Base-by-base conservation (phyloP, 768 basidiomycete genomes). In the Hygrocybe punicea region DNA sequence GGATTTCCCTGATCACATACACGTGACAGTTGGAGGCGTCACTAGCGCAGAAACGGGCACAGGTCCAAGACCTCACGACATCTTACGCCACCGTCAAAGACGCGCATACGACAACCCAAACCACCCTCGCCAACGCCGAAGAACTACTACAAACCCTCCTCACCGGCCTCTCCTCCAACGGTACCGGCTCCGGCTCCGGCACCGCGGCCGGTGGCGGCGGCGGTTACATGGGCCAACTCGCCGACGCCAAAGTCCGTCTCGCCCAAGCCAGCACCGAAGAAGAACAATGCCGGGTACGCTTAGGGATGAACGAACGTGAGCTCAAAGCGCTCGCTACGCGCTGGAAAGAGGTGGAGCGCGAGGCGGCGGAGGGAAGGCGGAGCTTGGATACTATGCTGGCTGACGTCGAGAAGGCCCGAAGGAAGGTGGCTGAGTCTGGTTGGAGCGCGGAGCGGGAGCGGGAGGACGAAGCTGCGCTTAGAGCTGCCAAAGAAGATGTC, bases 71-170 rank as follows among this genome's bases (percentile, higher is more conserved):
- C 19, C 72, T 89, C 24, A 76, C 78, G 4, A 71, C 75, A 2
- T 71, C 81, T 0, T 89, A 87, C 70, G 77, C 78, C 53, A 74
- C 74, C 8, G 75, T 91, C 56, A 92, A 93, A 65, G 81, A 86
- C 6, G 81, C 83, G 50, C 85, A 95, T 66, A 81, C 81, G 44
- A 69, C 77, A 0, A 78, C 84, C 2, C 78, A 84, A 55, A 74
- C 79, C 4, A 80, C 84, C 25, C 80, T 96, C 8, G 68, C 80
- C 13, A 88, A 84, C 17, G 81, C 87, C 14, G 95, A 98, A 70
- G 92, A 94, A 63, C 87, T 98, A n/a, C 80, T 98, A 0, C 96
- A 98, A 70, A 92, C 93, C 0, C 84, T 98, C 17, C 79, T 96
- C 47, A 98, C 96, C 0, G 97, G 97, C 44, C 83, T 98, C 9